phyloP scores from a whole-genome alignment of 352 stramenopile species.

The Globisporangium ultimum region DNA sequence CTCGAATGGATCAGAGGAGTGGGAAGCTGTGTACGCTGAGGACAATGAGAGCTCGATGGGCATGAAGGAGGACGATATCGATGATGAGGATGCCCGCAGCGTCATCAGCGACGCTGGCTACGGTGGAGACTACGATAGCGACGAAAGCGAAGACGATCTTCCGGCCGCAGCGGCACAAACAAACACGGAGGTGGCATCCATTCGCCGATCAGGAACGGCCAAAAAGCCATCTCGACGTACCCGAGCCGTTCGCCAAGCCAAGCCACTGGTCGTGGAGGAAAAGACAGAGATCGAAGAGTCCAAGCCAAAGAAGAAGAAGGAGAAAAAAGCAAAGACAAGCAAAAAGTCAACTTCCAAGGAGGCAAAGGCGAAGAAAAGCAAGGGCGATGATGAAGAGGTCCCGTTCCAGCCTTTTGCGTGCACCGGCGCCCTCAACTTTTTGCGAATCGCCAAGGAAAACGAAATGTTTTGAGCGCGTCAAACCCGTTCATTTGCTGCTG shows the following conservation, averaged over 20 bases:
- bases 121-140: slow-evolving; percentile 62
- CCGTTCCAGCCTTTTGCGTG: slow-evolving; percentile 66
- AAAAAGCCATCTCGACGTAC: slow-evolving; percentile 2
- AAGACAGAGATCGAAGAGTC: background rate
- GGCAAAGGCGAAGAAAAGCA: slow-evolving; percentile 26
- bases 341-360: slow-evolving; percentile 17
- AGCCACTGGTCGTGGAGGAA: background rate
- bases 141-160: slow-evolving; percentile 48
- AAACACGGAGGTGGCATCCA: slow-evolving; percentile 10
- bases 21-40: slow-evolving; percentile 22
- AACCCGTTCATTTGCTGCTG: background rate
- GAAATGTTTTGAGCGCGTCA: slow-evolving; percentile 51
- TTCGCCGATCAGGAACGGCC: background rate
- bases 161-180: background rate
- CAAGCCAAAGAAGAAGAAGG: slow-evolving; percentile 2
- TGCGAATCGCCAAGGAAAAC: slow-evolving; percentile 70
- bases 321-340: slow-evolving; percentile 14
- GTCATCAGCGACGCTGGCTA: slow-evolving; percentile 43
- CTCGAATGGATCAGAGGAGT: slow-evolving; percentile 22
- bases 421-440: slow-evolving; percentile 50
- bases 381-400: slow-evolving; percentile 14
- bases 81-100: slow-evolving; percentile 4
- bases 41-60: background rate
- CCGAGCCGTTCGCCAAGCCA: slow-evolving; percentile 1
- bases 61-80: slow-evolving; percentile 6